Evolutionary conservation across 352 stramenopile genomes (phyloP).

Genomic region (Phytophthora citrophthora): DNA sequence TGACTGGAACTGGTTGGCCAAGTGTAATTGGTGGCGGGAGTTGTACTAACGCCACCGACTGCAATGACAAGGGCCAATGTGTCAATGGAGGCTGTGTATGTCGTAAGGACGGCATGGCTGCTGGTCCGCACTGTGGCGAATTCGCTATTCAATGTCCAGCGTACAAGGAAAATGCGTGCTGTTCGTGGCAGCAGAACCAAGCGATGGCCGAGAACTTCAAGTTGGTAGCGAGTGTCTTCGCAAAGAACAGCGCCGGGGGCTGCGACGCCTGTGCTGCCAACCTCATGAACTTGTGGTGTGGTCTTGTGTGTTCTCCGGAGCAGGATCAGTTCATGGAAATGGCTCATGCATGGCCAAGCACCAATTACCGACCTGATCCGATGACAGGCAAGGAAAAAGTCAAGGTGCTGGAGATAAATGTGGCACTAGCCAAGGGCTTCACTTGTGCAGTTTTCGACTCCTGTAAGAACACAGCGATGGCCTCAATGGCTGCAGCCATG

Average conservation of each 20-base stretch:
- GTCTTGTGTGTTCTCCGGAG: conserved; percentile 79
- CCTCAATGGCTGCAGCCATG: conserved; percentile 70
- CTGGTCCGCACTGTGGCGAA: conserved; percentile 73
- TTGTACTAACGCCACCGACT: conserved; percentile 63
- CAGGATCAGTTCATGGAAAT: conserved; percentile 83
- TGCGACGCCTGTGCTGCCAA: conserved; percentile 87
- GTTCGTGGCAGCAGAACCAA: conserved; percentile 92
- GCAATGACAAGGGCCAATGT: conserved; percentile 62
- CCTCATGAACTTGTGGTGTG: conserved; percentile 89
- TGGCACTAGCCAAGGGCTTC: conserved; percentile 72
- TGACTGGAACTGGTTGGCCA: conserved; percentile 41
- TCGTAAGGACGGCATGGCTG: conserved; percentile 67
- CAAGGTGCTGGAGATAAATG: conserved; percentile 82
- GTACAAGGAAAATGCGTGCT: conserved; percentile 80
- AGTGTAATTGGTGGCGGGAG: conserved; percentile 73
- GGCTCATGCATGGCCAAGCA: conserved; percentile 69
- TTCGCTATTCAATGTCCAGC: conserved; percentile 87
- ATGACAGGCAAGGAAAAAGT: conserved; percentile 80
- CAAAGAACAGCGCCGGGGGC: conserved; percentile 65
- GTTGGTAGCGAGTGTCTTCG: conserved; percentile 74
- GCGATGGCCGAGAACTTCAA: conserved; percentile 89
- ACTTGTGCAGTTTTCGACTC: conserved; percentile 86
- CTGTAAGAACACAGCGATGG: conserved; percentile 88
- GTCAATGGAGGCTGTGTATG: conserved; percentile 54
- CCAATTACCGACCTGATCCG: conserved; percentile 68